These are phyloP conservation scores for Phytophthora aleatoria DNA, from an alignment of 352 stramenopile genomes.

Conservation along the genomic window DNA sequence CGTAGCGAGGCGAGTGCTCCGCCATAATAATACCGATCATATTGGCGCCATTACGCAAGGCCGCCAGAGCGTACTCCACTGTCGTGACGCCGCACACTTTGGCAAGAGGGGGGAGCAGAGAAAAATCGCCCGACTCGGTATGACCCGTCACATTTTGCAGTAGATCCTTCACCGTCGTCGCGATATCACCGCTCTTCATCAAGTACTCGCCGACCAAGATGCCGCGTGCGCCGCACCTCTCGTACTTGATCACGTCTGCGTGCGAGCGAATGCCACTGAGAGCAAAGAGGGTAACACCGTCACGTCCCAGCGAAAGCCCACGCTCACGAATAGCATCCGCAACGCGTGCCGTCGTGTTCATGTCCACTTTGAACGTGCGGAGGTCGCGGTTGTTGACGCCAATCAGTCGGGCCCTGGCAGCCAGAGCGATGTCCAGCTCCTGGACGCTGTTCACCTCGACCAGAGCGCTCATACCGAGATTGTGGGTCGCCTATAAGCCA, in stretches of 20 bases:
- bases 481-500: conserved; percentile 68
- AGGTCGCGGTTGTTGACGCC: conserved; percentile 99
- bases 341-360: conserved; percentile 94
- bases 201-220: conserved; percentile 98
- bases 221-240: conserved; percentile 88
- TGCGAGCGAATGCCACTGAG: conserved; percentile 96
- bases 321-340: conserved; percentile 79
- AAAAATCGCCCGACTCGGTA: conserved; percentile 35
- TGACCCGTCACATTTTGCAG: conserved; percentile 43
- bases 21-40: conserved; percentile 98
- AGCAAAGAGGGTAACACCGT: conserved; percentile 90
- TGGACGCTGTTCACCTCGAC: conserved; percentile 97
- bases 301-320: conserved; percentile 67
- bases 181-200: conserved; percentile 95
- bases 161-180: conserved; percentile 83
- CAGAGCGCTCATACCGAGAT: conserved; percentile 96
- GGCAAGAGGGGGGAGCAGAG: conserved; percentile 56
- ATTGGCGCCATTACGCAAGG: conserved; percentile 93
- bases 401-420: conserved; percentile 93
- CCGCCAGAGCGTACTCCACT: conserved; percentile 91
- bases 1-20: conserved; percentile 89
- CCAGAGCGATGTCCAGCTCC: conserved; percentile 95
- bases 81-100: conserved; percentile 97
- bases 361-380: conserved; percentile 98
- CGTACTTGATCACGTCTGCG: conserved; percentile 91